A percentile compares a stretch with the other conserved stretches of the same genome.
These are phyloP conservation scores for Annona cherimola DNA, from an alignment of 164 flowering plant species.

Conservation along the genomic window DNA sequence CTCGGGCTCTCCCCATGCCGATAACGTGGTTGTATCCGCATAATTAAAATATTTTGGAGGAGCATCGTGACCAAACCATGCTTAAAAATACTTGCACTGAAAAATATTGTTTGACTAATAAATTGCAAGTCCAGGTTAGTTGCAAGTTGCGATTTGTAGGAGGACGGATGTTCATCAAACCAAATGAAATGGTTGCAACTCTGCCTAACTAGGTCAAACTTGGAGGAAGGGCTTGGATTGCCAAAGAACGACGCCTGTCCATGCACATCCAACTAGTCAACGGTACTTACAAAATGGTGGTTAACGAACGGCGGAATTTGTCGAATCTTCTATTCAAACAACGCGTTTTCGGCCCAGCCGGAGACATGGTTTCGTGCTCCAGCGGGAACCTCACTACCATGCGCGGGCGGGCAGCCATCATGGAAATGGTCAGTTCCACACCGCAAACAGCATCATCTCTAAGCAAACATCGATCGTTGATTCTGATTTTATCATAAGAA, in stretches of 20 bases:
- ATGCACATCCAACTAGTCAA: neutral
- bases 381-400: neutral
- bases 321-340: neutral
- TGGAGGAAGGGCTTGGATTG: neutral
- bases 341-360: neutral
- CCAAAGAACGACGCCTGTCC: neutral
- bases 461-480: too few species aligned
- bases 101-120: too few species aligned
- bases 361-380: neutral
- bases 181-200: neutral
- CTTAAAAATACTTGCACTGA: too few species aligned
- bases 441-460: too few species aligned
- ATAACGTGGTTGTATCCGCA: too few species aligned
- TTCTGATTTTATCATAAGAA: too few species aligned
- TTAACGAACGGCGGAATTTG: neutral
- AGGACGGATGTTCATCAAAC: too few species aligned
- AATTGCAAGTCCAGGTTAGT: too few species aligned
- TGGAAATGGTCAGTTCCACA: neutral
- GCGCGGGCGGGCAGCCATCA: neutral
- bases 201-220: neutral
- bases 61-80: too few species aligned
- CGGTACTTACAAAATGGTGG: neutral
- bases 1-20: too few species aligned
- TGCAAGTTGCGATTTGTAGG: too few species aligned
- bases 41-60: too few species aligned